Conservation (phyloP, 805 yeast species). For the Metschnikowia similis region DNA sequence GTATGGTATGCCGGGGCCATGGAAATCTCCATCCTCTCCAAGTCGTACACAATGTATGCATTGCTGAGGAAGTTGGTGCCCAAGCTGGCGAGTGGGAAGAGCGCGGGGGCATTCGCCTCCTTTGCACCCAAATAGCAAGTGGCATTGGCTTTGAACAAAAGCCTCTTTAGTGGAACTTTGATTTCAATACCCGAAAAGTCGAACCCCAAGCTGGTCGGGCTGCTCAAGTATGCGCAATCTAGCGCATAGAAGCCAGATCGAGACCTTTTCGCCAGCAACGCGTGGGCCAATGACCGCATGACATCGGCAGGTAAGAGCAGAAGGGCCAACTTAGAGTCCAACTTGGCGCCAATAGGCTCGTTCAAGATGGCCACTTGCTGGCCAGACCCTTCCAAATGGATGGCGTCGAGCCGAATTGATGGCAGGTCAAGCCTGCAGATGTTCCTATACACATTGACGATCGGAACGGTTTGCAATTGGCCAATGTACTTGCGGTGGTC, state of each 20-base stretch:
- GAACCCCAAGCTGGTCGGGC: neutral
- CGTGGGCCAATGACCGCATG: neutral
- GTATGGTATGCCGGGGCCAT: neutral
- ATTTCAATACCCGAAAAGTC: neutral
- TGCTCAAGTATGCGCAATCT: neutral
- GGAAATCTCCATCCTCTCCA: slow-evolving; percentile 48
- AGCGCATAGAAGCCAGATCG: neutral
- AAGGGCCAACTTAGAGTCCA: neutral
- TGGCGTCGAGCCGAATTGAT: neutral
- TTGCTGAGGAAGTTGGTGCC: slow-evolving; percentile 65
- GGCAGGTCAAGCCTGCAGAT: too few species aligned
- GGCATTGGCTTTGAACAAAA: neutral
- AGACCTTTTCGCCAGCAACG: neutral
- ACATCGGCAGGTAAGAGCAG: neutral
- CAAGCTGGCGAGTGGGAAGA: slow-evolving; percentile 40
- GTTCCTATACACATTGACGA: neutral
- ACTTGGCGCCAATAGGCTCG: neutral
- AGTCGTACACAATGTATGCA: slow-evolving; percentile 61
- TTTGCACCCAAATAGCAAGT: neutral
- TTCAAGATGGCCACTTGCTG: neutral
- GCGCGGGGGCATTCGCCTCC: slow-evolving; percentile 16
- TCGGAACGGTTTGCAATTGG: neutral
- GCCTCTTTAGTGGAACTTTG: neutral
- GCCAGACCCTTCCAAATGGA: neutral
- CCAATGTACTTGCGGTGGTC: slow-evolving; percentile 36